Evolutionary conservation across 192 early-diverging fungal genomes (phyloP).

Genomic region (Geranomyces variabilis): DNA sequence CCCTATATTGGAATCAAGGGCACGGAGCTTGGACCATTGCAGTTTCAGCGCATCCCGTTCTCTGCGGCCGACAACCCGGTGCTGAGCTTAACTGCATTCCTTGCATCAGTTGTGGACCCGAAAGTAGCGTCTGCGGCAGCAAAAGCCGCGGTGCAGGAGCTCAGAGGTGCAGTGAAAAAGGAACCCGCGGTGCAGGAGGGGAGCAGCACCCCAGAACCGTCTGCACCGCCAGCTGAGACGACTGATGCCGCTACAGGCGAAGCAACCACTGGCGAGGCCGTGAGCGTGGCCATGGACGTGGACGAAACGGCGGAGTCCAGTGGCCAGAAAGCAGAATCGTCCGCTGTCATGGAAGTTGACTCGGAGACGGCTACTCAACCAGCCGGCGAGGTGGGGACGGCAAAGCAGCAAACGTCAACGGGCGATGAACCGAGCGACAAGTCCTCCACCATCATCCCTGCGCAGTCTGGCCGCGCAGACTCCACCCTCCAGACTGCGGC

Average conservation of each 20-base stretch:
- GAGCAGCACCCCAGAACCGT: slow-evolving; percentile 19
- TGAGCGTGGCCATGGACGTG: no score
- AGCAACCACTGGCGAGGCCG: no score
- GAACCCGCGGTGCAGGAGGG: background rate
- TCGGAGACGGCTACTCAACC: background rate
- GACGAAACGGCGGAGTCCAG: no score
- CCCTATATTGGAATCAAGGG: slow-evolving; percentile 58
- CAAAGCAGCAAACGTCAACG: no score
- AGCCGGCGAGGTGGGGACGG: no score
- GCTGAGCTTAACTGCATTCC: slow-evolving; percentile 86
- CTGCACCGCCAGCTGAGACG: background rate
- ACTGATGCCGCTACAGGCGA: no score
- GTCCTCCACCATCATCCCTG: background rate
- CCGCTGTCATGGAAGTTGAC: background rate
- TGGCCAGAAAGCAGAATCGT: no score
- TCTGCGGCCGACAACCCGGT: slow-evolving; percentile 85
- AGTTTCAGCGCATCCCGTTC: slow-evolving; percentile 76
- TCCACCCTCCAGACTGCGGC: slow-evolving; percentile 73
- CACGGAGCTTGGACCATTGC: slow-evolving; percentile 61
- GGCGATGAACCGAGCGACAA: no score
- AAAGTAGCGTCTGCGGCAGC: slow-evolving; percentile 86
- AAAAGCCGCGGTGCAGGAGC: slow-evolving; percentile 76
- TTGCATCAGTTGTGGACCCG: slow-evolving; percentile 85
- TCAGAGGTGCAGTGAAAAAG: slow-evolving; percentile 34
- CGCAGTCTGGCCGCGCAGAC: background rate